These are phyloP conservation scores for Oxytropis ochrocephala DNA, from an alignment of 306 rosid genomes.

Conservation along the genomic window DNA sequence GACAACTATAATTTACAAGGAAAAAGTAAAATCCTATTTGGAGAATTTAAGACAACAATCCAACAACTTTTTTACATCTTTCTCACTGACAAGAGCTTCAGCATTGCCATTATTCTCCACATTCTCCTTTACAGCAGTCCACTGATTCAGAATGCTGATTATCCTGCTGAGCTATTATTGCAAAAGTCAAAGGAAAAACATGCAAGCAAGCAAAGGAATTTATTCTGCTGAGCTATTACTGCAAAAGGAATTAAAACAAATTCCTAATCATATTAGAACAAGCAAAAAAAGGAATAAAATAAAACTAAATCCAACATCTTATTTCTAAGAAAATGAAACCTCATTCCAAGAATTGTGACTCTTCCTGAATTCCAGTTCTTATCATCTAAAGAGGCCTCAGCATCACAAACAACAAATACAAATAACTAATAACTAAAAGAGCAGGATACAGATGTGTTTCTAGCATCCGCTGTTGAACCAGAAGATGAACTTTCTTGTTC, in stretches of 20 bases:
- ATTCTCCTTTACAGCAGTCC: conserved; percentile 51
- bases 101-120: conserved; percentile 16
- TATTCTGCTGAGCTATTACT: conserved; percentile 56
- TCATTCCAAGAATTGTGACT: background rate
- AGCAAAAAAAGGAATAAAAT: background rate
- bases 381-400: background rate
- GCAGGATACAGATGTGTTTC: conserved; percentile 76
- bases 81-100: conserved; percentile 22
- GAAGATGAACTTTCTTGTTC: conserved; percentile 22
- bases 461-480: conserved; percentile 41
- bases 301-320: conserved; percentile 1
- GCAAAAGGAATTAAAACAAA: background rate
- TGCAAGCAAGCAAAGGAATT: no score
- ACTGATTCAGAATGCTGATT: conserved; percentile 52
- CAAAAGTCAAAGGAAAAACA: conserved; percentile 41
- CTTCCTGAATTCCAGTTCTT: background rate
- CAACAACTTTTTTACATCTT: conserved; percentile 45
- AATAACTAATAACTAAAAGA: conserved; percentile 4
- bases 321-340: background rate
- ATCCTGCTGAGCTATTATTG: conserved; percentile 56
- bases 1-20: conserved; percentile 16
- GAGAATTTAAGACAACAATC: conserved; percentile 53
- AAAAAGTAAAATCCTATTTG: conserved; percentile 26
- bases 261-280: background rate
- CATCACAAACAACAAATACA: conserved; percentile 11